These are phyloP conservation scores for Coffea canephora DNA, from an alignment of 257 asterid species.

Conservation along the genomic window DNA sequence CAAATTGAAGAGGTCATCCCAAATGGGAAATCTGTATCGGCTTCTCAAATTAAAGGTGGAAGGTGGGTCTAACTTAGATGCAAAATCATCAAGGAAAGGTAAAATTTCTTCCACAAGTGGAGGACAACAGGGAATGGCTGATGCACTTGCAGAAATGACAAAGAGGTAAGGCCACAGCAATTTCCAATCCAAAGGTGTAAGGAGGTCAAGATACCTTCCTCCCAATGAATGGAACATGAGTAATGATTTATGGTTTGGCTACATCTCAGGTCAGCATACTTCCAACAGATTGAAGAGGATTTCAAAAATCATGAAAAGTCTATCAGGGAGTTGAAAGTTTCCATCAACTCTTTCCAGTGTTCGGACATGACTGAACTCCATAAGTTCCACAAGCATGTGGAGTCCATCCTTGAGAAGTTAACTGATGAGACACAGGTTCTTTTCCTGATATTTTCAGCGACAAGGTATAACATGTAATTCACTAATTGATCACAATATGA, in stretches of 20 bases:
- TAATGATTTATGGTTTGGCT: neutral
- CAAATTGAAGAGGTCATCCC: constrained; percentile 80
- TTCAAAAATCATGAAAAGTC: constrained; percentile 47
- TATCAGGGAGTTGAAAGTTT: constrained; percentile 50
- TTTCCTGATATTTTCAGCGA: neutral
- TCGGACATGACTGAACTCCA: constrained; percentile 76
- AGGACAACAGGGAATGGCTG: constrained; percentile 92
- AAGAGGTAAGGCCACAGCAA: constrained; percentile 47
- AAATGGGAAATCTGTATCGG: constrained; percentile 84
- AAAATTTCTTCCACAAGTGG: constrained; percentile 49
- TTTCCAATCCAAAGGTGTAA: neutral
- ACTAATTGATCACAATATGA: neutral
- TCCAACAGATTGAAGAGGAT: constrained; percentile 84
- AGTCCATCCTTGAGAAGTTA: constrained; percentile 74
- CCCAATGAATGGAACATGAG: neutral
- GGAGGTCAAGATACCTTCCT: neutral
- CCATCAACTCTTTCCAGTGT: constrained; percentile 53
- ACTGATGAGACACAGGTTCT: constrained; percentile 79
- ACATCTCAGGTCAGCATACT: constrained; percentile 75
- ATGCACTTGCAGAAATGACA: constrained; percentile 96
- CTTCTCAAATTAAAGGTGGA: constrained; percentile 86
- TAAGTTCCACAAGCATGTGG: constrained; percentile 59
- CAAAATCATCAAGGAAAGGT: constrained; percentile 57
- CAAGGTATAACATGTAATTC: neutral
- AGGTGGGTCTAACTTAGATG: constrained; percentile 48